Evolutionary conservation across 1,139 yeast species (phyloP), one percentile per base, ranked within the genome.

Genomic region (Suhomyces bribrorum): DNA sequence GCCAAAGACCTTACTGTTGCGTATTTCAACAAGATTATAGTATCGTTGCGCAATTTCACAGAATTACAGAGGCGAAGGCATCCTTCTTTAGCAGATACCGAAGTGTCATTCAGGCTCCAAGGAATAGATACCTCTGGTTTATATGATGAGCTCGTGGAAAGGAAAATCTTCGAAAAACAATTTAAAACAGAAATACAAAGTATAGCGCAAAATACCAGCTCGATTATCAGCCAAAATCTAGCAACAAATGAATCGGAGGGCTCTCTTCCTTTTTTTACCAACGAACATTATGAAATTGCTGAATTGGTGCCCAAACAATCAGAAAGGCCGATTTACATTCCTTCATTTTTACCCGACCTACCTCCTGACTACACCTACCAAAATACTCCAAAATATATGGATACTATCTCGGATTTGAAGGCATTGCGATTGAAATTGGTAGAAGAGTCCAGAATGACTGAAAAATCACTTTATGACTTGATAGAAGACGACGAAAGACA

Each of bases 321-420:
- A 20, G 54, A 61, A 14, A 61, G 69, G 28, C 81, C 80, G n/a
- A 54, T 57, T 2, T 79, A 81, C 48, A 73, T 86, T 4, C 95
- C 95, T 0, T 53, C 64, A 4, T 88, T 88, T 80, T 66, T 90
- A 53, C 97, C 97, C 0, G 81, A 80, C 15, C 70, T 89, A 26
- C 97, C 97, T 1, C 96, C 97, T 0, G 96, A 87, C 53, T 94
- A 89, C 60, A 90, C 97, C 0, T 90, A 84, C 56, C 81, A 79
- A 59, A 75, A 79, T 37, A 86, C 96, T 0, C 84, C 95, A 0
- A 73, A 75, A 44, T 87, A 71, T 56, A 73, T 80, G 46, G 69
- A 78, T 22, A 69, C 83, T 14, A 63, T 82, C n/a, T 76, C 83
- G 0, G 94, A 87, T 55, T 87, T 90, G 50, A 78, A 84, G 45